Percentiles rank a stretch among this genome's conserved stretches.
Evolutionary conservation across 768 basidiomycete species (phyloP).

Genomic region (Suillus bovinus): DNA sequence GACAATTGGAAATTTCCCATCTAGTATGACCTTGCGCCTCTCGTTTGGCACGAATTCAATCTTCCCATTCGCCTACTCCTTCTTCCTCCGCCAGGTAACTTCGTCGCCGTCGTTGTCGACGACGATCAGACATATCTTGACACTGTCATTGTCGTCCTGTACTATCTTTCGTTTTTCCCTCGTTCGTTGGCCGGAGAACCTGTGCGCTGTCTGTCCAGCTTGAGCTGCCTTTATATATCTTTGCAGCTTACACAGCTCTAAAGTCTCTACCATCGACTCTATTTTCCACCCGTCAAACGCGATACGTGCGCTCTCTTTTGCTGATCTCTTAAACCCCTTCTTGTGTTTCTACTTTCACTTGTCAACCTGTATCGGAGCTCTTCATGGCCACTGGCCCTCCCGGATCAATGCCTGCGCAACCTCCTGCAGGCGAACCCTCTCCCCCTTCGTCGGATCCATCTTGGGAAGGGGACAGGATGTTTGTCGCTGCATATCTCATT

Average conservation of each 20-base stretch:
- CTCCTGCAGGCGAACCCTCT: slow-evolving; percentile 12
- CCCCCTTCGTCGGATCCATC: slow-evolving; percentile 40
- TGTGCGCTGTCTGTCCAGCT: slow-evolving; percentile 10
- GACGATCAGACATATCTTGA: slow-evolving; percentile 9
- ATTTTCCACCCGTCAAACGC: slow-evolving; percentile 11
- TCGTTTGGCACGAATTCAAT: slow-evolving; percentile 28
- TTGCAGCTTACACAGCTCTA: slow-evolving; percentile 13
- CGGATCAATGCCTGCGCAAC: slow-evolving; percentile 25
- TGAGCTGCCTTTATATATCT: slow-evolving; percentile 18
- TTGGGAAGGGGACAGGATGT: slow-evolving; percentile 91
- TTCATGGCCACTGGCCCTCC: slow-evolving; percentile 21
- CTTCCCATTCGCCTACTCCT: slow-evolving; percentile 17
- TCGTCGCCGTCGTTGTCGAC: slow-evolving; percentile 1
- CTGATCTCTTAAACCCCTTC: slow-evolving; percentile 4
- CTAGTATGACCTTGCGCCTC: slow-evolving; percentile 36
- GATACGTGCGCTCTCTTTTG: slow-evolving; percentile 7
- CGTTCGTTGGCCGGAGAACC: slow-evolving; percentile 1
- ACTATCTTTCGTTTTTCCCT: slow-evolving; percentile 7
- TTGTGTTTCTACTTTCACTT: slow-evolving; percentile 1
- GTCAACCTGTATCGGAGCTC: slow-evolving; percentile 5
- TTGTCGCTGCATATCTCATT: slow-evolving; percentile 27
- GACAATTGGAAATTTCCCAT: slow-evolving; percentile 35
- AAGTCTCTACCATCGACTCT: slow-evolving; percentile 11
- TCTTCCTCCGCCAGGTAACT: background rate
- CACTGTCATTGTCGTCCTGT: slow-evolving; percentile 12